Percentiles rank a stretch among this genome's conserved stretches.
Evolutionary conservation across 106 monocot species (phyloP).

Genomic region (Dioscorea zingiberensis): DNA sequence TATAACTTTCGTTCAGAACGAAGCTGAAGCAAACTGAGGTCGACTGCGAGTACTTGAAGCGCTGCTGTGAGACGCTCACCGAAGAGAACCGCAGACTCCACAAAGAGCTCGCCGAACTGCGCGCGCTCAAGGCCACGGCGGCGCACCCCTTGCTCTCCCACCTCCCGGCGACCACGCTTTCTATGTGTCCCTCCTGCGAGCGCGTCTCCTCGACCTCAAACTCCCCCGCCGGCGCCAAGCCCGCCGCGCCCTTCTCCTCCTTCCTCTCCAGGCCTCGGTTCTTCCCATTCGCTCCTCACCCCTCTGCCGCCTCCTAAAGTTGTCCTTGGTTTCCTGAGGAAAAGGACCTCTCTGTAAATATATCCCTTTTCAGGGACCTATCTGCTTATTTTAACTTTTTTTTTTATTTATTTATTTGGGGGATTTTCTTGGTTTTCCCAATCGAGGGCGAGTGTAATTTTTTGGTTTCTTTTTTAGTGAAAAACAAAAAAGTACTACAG

Average conservation of each 20-base stretch:
- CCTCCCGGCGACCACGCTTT: constrained; percentile 59
- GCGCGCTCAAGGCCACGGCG: constrained; percentile 39
- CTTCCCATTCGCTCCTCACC: constrained; percentile 1
- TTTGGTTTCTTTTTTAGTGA: too few relatives aligned
- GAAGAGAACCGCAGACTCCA: constrained; percentile 56
- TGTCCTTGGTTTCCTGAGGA: too few relatives aligned
- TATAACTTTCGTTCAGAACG: constrained; percentile 15
- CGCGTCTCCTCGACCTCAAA: constrained; percentile 7
- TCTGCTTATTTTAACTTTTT: too few relatives aligned
- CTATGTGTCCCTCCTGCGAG: constrained; percentile 62
- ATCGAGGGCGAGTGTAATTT: too few relatives aligned
- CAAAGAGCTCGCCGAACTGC: constrained; percentile 50
- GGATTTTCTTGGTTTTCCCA: too few relatives aligned
- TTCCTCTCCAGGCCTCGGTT: neutral
- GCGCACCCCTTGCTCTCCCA: constrained; percentile 36
- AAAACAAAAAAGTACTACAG: too few relatives aligned
- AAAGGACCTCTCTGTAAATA: too few relatives aligned
- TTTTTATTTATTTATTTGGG: too few relatives aligned
- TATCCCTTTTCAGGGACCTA: too few relatives aligned
- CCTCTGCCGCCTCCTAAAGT: too few relatives aligned
- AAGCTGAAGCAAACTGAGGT: constrained; percentile 68
- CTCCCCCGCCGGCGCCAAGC: neutral
- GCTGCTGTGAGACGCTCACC: constrained; percentile 47
- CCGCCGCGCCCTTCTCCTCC: neutral
- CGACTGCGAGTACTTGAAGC: constrained; percentile 51